Conservation (phyloP, 768 basidiomycete species). For the Amanita pseudoporphyria region DNA sequence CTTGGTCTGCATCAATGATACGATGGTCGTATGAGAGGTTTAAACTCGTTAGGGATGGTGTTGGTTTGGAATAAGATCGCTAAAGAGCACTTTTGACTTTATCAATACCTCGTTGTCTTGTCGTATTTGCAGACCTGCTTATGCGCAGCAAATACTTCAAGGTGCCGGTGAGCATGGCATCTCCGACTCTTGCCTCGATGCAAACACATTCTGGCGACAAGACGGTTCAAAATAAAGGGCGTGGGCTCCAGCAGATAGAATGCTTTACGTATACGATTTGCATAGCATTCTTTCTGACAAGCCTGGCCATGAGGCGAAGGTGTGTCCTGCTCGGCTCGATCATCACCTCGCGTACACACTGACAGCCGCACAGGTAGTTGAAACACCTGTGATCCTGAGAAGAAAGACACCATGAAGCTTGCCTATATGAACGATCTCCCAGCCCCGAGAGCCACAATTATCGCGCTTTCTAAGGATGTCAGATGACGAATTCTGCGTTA, state of each 20-base stretch:
- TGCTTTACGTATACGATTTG: no score
- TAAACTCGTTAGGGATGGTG: not conserved
- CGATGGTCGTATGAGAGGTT: no score
- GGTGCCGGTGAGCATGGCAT: not conserved
- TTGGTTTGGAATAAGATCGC: not conserved
- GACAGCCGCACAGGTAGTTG: not conserved
- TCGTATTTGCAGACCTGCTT: not conserved
- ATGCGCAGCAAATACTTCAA: not conserved
- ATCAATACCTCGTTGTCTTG: conserved; percentile 5
- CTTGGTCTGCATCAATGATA: conserved; percentile 20
- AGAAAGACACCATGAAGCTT: not conserved
- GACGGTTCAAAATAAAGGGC: no score
- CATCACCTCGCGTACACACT: not conserved
- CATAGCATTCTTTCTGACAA: no score
- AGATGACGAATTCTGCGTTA: conserved; percentile 32
- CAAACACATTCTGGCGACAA: not conserved
- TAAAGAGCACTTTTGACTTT: not conserved
- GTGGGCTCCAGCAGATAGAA: no score
- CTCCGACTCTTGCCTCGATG: not conserved
- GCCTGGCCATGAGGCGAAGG: conserved; percentile 3
- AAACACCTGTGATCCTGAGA: not conserved
- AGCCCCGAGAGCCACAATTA: not conserved
- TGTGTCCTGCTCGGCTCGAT: not conserved
- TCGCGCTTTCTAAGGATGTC: conserved; percentile 14
- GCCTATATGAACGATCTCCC: conserved; percentile 4